A percentile compares a stretch with the other conserved stretches of the same genome.
Evolutionary conservation across 208 protist genomes (phyloP).

Genomic region (Wallacemonas sp.): DNA sequence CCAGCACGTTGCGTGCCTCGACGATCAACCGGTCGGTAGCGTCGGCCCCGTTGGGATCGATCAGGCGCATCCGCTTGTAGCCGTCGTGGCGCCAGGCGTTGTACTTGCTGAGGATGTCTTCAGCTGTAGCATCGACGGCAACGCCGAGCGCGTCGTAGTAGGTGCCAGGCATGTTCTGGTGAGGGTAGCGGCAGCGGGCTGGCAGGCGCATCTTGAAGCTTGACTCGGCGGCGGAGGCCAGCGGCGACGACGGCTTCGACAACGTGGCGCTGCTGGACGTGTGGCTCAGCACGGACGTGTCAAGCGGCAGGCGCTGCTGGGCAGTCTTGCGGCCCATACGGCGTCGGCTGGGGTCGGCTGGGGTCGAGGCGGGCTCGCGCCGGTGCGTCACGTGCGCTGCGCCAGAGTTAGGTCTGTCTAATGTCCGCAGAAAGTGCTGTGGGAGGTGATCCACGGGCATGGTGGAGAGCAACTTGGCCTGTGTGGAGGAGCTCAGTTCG

Average conservation of each 20-base stretch:
- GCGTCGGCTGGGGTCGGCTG: conserved; percentile 5
- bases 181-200: conserved; percentile 77
- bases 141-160: conserved; percentile 84
- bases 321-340: neutral
- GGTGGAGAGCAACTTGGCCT: conserved; percentile 52
- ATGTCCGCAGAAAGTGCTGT: conserved; percentile 55
- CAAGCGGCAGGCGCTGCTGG: conserved; percentile 8
- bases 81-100: conserved; percentile 60
- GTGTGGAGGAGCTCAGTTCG: conserved; percentile 48
- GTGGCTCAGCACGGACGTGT: conserved; percentile 29
- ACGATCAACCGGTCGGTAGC: conserved; percentile 65
- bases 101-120: conserved; percentile 59
- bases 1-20: conserved; percentile 83
- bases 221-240: neutral
- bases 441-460: conserved; percentile 59
- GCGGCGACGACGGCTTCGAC: conserved; percentile 2
- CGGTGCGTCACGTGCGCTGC: neutral
- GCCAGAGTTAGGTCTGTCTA: too few species aligned
- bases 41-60: conserved; percentile 59
- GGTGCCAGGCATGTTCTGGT: conserved; percentile 57
- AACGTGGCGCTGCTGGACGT: conserved; percentile 28
- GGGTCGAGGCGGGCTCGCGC: conserved; percentile 11
- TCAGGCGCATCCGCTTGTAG: conserved; percentile 48
- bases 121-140: conserved; percentile 27
- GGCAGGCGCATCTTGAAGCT: conserved; percentile 64